phyloP scores from a whole-genome alignment of 1,284 basidiomycete species.

The Golubevia pallescens region DNA sequence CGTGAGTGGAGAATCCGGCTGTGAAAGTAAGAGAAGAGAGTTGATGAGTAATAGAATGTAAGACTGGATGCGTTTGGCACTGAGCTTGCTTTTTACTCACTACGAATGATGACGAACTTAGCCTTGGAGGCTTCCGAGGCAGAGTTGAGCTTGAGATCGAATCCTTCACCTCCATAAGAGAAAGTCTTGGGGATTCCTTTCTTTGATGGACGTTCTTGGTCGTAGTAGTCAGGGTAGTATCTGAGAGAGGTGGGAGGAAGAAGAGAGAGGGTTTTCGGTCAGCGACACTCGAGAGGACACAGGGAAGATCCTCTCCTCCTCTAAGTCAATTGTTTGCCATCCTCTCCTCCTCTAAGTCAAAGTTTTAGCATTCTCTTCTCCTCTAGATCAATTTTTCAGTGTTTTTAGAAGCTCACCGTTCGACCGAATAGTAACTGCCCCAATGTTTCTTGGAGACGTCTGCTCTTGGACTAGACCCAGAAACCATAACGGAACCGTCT shows the following conservation, averaged over 20 bases:
- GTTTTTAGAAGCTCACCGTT: no score
- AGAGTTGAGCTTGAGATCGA: constrained; percentile 27
- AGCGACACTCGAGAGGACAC: background rate
- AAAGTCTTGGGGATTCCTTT: constrained; percentile 26
- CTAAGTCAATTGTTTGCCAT: no score
- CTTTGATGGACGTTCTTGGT: constrained; percentile 34
- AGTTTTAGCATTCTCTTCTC: no score
- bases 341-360: background rate
- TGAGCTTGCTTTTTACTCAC: no score
- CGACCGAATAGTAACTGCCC: constrained; percentile 40
- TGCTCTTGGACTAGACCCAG: constrained; percentile 47
- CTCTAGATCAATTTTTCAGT: no score
- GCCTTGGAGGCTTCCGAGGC: constrained; percentile 8
- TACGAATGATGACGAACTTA: constrained; percentile 1
- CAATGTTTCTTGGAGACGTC: constrained; percentile 34
- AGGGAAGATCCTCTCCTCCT: background rate
- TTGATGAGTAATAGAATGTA: no score
- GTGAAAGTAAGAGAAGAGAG: no score
- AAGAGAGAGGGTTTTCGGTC: background rate
- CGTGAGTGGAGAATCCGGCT: constrained; percentile 8
- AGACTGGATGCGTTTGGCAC: no score
- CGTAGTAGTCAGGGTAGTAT: constrained; percentile 42
- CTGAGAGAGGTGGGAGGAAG: background rate
- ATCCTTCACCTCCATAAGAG: constrained; percentile 39
- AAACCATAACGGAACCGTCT: constrained; percentile 43